These are phyloP conservation scores for Alternaria infectoria DNA, from an alignment of 2,329 filamentous ascomycete genomes.

Conservation along the genomic window DNA sequence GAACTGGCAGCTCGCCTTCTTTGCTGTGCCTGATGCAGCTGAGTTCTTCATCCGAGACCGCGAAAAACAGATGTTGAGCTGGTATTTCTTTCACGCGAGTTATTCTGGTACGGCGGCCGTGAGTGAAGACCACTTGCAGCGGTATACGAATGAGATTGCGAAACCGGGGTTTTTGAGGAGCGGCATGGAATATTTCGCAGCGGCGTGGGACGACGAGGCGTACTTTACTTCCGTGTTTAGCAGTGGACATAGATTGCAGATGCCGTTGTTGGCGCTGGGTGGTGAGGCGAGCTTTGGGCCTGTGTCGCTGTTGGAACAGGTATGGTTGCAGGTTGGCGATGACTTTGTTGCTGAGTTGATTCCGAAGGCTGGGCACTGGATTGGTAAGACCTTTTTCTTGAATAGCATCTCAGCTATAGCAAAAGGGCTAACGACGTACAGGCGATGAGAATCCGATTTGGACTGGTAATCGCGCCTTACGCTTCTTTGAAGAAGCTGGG, in stretches of 20 bases:
- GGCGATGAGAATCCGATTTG: background rate
- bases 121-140: constrained; percentile 48
- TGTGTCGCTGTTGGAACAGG: background rate
- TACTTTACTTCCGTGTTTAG: background rate
- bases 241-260: background rate
- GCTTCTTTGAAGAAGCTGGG: background rate
- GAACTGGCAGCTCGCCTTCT: constrained; percentile 50
- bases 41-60: constrained; percentile 54
- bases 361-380: background rate
- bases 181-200: constrained; percentile 49
- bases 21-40: constrained; percentile 55
- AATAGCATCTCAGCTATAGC: background rate
- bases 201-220: background rate
- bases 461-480: background rate
- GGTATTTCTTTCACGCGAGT: constrained; percentile 56
- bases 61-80: constrained; percentile 53
- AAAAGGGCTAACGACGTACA: background rate
- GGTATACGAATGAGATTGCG: constrained; percentile 50
- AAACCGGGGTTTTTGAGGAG: constrained; percentile 41
- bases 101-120: constrained; percentile 52
- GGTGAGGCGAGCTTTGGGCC: background rate
- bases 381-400: background rate
- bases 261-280: background rate
- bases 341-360: background rate
- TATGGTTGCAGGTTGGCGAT: background rate